Base-by-base conservation (phyloP, 139 green algal genomes). In the Picochlorum sp. region DNA sequence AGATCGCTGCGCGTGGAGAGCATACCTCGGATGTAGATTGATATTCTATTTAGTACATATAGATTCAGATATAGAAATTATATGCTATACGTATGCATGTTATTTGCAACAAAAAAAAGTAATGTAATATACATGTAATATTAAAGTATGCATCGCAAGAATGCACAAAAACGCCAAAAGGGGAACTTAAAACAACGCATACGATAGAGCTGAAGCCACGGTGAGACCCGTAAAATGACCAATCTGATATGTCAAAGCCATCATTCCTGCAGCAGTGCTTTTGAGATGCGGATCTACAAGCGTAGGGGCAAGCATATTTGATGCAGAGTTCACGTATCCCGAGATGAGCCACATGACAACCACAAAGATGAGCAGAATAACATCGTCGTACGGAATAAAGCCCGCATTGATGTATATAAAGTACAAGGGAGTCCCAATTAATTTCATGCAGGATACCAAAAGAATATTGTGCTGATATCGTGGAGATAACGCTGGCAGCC, bases 391-490 rank as follows among this genome's bases (percentile, higher is more conserved):
- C 61, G 69, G 64, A 18, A 30, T 9, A 0, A 59, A 39, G 2
- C 54, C 32, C 2, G 33, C 61, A 65, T 81, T 78, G 44, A 91
- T 70, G 72, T 91, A 91, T 0, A 77, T 12, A 49, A 89, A 85
- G 53, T 82, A 81, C 4, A 76, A 26, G 1, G 64, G 74, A 0
- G 35, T 60, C n/a, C n/a, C n/a, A n/a, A n/a, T n/a, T n/a, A n/a
- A n/a, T n/a, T n/a, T n/a, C n/a, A n/a, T n/a, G n/a, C n/a, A n/a
- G n/a, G n/a, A n/a, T n/a, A n/a, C n/a, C n/a, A n/a, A n/a, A n/a
- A n/a, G n/a, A n/a, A n/a, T n/a, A n/a, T n/a, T n/a, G n/a, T n/a
- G n/a, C 53, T 1, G 56, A 14, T 56, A 41, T 52, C 28, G 76
- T 8, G 81, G 52, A 4, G 71, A 40, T 25, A 85, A 57, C 0